phyloP scores from a whole-genome alignment of 2,329 filamentous ascomycete species.

The Ceratocystis lukuohia region DNA sequence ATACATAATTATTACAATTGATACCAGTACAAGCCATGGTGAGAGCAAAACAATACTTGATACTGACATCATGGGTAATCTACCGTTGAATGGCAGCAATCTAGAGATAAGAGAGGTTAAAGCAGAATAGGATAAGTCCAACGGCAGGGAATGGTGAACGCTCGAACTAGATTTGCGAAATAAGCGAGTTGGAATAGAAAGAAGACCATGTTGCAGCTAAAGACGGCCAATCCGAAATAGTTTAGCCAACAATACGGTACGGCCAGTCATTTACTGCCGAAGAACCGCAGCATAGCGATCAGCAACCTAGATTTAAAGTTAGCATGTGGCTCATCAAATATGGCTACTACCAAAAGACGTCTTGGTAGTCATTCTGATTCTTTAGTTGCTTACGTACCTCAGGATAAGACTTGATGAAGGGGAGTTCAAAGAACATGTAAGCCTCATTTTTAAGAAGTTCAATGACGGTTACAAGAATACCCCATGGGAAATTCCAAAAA shows the following conservation, averaged over 20 bases:
- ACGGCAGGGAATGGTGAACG: background rate
- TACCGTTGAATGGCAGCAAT: background rate
- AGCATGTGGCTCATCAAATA: background rate
- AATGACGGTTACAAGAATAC: constrained; percentile 71
- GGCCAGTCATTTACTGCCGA: constrained; percentile 14
- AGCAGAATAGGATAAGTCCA: background rate
- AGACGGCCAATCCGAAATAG: background rate
- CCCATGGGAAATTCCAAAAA: constrained; percentile 91
- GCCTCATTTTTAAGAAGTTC: constrained; percentile 78
- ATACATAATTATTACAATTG: background rate
- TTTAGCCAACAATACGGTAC: background rate
- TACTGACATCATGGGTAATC: background rate
- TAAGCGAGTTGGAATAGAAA: background rate
- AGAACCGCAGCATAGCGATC: constrained; percentile 26
- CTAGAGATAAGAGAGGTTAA: background rate
- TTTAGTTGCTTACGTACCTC: constrained; percentile 45
- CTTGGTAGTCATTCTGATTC: too few species aligned
- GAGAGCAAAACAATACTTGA: background rate
- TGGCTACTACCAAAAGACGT: too few species aligned
- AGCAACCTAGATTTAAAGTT: constrained; percentile 23
- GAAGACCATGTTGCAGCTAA: background rate
- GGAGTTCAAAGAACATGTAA: constrained; percentile 86
- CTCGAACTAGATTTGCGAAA: background rate
- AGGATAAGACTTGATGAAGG: constrained; percentile 78
- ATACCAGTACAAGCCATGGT: background rate